Base-by-base conservation (phyloP, 2,329 filamentous ascomycete species). In the Elsinoe fawcettii region DNA sequence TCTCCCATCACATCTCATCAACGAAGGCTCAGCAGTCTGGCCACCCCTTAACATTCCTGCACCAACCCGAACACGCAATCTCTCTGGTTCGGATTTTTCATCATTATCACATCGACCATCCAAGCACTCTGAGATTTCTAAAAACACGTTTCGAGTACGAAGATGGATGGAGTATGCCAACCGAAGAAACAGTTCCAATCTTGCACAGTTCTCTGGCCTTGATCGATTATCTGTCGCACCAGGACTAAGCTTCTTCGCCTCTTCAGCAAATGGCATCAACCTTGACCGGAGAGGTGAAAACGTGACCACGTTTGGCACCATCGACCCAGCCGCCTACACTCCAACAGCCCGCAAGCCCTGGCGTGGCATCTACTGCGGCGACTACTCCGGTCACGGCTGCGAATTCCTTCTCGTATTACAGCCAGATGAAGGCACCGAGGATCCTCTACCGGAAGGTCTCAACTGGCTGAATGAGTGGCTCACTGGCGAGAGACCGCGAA, bases 281-380 rank as follows among this genome's bases (percentile, higher is more conserved):
- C 69, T 68, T 14, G 67, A 76, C 59, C 69, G 74, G 0, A 72
- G 79, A 51, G 76, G 74, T 4, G 80, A 82, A 62, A 75, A 78
- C 43, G 73, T 83, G 16, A 75, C 76, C 2, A 85, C 80, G 0
- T 85, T 83, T 64, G 89, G 87, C 0, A 95, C 90, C 0, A 75
- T 97, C 1, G 83, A 90, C 43, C 81, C 84, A 2, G 74, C 74
- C 2, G 71, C 86, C n/a, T 96, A 95, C 68, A 93, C 84, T 0
- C 90, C 92, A 0, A 95, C 90, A 0, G 69, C 74, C 8, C 78
- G 84, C 56, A 92, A 90, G 67, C 91, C 90, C 0, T 96, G 85
- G 76, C 84, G 90, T 61, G 92, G 92, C 0, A 89, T 99, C 27
- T 97, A 89, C 87, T 86, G 90, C 14, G 91, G 91, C 0, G 91